phyloP scores from a whole-genome alignment of 2,329 filamentous ascomycete species.

The Myriosclerotinia scirpicola region DNA sequence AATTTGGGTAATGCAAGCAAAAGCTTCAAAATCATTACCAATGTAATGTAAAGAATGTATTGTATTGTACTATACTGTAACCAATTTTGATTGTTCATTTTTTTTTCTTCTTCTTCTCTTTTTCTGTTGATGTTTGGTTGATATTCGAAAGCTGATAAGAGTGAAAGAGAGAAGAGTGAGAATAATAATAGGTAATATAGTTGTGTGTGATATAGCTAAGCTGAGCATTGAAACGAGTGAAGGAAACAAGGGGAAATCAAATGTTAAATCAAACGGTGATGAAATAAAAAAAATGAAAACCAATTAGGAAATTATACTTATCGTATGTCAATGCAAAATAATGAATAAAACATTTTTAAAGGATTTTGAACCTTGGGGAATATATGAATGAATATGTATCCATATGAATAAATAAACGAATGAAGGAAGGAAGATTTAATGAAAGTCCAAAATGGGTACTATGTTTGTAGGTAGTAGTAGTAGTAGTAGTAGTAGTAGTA shows the following conservation, averaged over 20 bases:
- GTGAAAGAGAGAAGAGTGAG: neutral
- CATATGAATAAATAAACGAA: neutral
- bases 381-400: too few relatives aligned
- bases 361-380: neutral
- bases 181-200: neutral
- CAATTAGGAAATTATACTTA: neutral
- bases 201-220: slow-evolving; percentile 9
- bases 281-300: neutral
- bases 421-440: neutral
- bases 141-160: neutral
- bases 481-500: too few relatives aligned
- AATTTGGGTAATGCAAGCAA: neutral
- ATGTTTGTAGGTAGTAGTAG: neutral
- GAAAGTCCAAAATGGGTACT: neutral
- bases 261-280: too few relatives aligned
- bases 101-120: neutral
- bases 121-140: neutral
- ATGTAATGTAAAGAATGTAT: neutral
- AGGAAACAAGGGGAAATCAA: slow-evolving; percentile 2
- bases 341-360: neutral
- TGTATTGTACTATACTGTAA: neutral
- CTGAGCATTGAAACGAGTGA: slow-evolving; percentile 16
- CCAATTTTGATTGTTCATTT: neutral
- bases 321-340: neutral
- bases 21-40: neutral